phyloP scores from a whole-genome alignment of 441 rosid genomes.

The Gossypium armourianum region DNA sequence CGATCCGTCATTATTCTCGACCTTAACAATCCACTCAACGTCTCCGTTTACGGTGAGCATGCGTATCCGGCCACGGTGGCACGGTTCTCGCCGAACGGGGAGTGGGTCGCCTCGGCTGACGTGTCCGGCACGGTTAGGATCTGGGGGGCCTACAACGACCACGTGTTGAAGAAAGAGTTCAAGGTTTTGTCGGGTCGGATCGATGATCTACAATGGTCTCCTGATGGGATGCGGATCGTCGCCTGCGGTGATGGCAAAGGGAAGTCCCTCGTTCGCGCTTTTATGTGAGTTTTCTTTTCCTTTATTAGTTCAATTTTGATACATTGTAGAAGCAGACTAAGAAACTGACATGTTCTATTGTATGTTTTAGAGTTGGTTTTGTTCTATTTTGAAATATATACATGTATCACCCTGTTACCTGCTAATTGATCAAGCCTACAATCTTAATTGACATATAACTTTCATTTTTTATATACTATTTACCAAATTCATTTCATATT shows the following conservation, averaged over 20 bases:
- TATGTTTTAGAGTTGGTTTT: neutral
- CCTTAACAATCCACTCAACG: conserved; percentile 64
- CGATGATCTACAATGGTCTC: conserved; percentile 96
- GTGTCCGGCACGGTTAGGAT: conserved; percentile 70
- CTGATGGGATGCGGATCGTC: conserved; percentile 77
- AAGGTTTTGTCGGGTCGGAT: conserved; percentile 78
- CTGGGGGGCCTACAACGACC: conserved; percentile 74
- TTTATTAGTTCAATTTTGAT: neutral
- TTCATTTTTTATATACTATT: neutral
- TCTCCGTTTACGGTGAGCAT: conserved; percentile 72
- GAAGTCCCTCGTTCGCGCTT: conserved; percentile 82
- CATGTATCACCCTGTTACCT: neutral
- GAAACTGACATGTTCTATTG: neutral
- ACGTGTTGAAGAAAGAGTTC: conserved; percentile 79
- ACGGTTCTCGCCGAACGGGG: conserved; percentile 85
- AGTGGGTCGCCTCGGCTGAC: conserved; percentile 85
- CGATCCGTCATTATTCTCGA: conserved; percentile 74
- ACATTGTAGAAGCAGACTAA: neutral
- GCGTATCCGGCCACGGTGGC: conserved; percentile 85
- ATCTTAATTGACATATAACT: neutral
- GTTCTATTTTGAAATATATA: neutral
- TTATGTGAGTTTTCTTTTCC: conserved; percentile 46
- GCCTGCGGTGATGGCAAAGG: conserved; percentile 91
- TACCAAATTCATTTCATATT: neutral
- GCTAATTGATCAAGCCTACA: neutral